Percentiles rank a stretch among this genome's conserved stretches.
Conservation (phyloP, 371 early-diverging fungal species). For the Apophysomyces variabilis region DNA sequence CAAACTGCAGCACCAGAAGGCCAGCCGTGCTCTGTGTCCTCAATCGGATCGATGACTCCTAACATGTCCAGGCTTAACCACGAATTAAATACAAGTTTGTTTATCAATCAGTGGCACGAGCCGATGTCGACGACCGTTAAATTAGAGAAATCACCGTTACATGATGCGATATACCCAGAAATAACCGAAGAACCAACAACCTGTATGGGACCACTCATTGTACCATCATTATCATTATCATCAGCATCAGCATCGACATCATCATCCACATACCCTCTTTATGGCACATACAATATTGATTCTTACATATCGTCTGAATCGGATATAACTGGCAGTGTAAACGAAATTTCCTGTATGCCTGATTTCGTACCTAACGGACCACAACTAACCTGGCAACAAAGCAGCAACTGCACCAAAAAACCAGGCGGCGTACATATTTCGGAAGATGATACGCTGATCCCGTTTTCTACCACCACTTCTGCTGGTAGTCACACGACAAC, state of each 20-base stretch:
- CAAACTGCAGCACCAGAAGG: not conserved
- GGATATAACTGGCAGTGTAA: not conserved
- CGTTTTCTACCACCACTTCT: not conserved
- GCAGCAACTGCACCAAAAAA: not conserved
- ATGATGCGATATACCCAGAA: not conserved
- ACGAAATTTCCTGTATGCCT: not conserved
- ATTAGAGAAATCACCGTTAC: not conserved
- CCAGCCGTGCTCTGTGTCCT: not conserved
- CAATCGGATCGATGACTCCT: not conserved
- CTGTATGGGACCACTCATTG: not conserved
- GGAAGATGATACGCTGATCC: not conserved
- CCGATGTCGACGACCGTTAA: not conserved
- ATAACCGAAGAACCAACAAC: not conserved
- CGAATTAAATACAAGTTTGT: not conserved
- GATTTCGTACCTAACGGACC: not conserved
- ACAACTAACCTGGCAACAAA: constrained; percentile 3
- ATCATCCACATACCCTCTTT: not conserved
- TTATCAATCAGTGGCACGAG: not conserved
- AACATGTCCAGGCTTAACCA: not conserved
- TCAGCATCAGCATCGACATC: constrained; percentile 2
- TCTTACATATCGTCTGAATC: not conserved
- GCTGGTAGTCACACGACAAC: constrained; percentile 3
- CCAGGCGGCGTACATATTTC: not conserved
- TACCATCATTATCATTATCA: constrained; percentile 5
- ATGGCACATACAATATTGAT: not conserved